Evolutionary conservation across 495 filamentous ascomycete species (phyloP).

Genomic region (Ascobolus immersus): DNA sequence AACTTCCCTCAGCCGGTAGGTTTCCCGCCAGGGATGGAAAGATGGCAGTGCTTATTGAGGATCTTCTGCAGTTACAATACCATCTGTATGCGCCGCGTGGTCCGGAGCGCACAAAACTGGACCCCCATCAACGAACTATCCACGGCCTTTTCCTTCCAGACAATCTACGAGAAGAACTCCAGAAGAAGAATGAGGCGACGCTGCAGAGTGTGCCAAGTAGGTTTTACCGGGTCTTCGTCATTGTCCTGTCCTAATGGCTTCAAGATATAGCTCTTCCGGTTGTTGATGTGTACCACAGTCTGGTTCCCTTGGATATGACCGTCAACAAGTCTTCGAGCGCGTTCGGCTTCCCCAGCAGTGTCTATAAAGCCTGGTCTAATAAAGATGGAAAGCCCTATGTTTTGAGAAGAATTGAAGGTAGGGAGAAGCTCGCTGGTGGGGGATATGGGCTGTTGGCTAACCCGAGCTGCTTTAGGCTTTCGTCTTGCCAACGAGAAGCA

Average conservation of each 20-base stretch:
- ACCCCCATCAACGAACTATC: constrained; percentile 56
- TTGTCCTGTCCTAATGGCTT: not conserved
- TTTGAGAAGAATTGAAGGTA: constrained; percentile 61
- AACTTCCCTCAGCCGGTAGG: constrained; percentile 43
- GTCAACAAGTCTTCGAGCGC: constrained; percentile 46
- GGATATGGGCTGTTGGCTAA: constrained; percentile 5
- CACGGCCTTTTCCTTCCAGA: constrained; percentile 82
- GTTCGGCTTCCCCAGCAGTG: constrained; percentile 72
- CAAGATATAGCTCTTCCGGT: constrained; percentile 27
- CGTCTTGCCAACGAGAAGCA: constrained; percentile 71
- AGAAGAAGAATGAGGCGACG: constrained; percentile 65
- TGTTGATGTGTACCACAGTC: constrained; percentile 68
- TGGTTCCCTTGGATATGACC: constrained; percentile 69
- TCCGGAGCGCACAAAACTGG: constrained; percentile 50
- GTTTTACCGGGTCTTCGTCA: constrained; percentile 13
- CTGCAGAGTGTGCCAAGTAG: constrained; percentile 62
- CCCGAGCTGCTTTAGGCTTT: constrained; percentile 26
- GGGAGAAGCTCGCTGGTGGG: constrained; percentile 1
- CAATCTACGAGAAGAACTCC: constrained; percentile 58
- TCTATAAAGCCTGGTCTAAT: constrained; percentile 80
- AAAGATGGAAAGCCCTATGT: constrained; percentile 68
- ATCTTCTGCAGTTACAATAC: constrained; percentile 35
- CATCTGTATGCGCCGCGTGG: constrained; percentile 78
- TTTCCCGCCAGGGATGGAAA: constrained; percentile 6
- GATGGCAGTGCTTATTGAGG: constrained; percentile 7